Evolutionary conservation across 2,329 filamentous ascomycete genomes (phyloP).

Genomic region (Penicillium expansum): DNA sequence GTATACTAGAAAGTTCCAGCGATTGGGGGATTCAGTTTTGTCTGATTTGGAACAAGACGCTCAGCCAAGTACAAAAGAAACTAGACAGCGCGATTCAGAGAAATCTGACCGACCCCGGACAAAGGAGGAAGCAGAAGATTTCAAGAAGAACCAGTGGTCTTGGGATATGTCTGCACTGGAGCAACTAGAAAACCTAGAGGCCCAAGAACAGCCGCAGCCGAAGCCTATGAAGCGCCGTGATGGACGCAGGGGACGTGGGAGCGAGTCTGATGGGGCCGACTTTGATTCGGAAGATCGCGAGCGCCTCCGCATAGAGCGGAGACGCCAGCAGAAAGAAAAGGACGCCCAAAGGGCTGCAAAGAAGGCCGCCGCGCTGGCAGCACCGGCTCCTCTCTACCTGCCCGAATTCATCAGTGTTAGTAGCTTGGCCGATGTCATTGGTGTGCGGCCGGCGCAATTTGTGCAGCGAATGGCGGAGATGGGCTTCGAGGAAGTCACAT

Average conservation of each 20-base stretch:
- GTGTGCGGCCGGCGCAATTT: conserved; percentile 69
- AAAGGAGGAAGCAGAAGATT: conserved; percentile 10
- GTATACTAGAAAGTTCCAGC: conserved; percentile 22
- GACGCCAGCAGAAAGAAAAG: conserved; percentile 42
- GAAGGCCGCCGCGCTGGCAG: conserved; percentile 42
- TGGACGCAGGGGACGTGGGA: conserved; percentile 23
- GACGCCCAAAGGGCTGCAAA: conserved; percentile 36
- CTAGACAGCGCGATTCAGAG: background rate
- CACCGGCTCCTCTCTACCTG: conserved; percentile 66
- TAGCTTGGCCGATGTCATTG: conserved; percentile 73
- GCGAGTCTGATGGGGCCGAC: conserved; percentile 32
- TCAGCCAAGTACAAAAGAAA: background rate
- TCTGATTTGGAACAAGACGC: conserved; percentile 16
- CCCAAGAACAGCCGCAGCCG: conserved; percentile 3
- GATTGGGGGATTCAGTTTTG: conserved; percentile 19
- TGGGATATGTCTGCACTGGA: conserved; percentile 34
- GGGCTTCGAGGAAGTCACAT: conserved; percentile 81
- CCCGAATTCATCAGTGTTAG: conserved; percentile 91
- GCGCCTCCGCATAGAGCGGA: conserved; percentile 31
- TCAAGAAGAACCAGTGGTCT: conserved; percentile 24
- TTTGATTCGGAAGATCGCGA: conserved; percentile 40
- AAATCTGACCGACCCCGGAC: background rate
- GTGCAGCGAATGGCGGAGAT: conserved; percentile 73
- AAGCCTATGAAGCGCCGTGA: conserved; percentile 26
- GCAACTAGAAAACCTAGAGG: conserved; percentile 16